Base-by-base conservation (phyloP, 805 yeast species). In the Teunomyces atbi region DNA sequence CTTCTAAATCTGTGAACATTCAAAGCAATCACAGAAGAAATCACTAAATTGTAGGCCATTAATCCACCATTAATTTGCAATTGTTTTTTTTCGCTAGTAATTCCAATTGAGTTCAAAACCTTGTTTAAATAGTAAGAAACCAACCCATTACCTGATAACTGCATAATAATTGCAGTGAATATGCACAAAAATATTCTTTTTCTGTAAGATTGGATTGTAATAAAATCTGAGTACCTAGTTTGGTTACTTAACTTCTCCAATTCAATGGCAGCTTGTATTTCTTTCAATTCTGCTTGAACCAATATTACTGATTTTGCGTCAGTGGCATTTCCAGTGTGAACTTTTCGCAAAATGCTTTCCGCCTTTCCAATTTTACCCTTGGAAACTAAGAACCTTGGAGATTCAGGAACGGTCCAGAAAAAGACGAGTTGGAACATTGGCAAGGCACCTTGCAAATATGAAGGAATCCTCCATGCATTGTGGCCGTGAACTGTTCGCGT, bases 391-490 rank as follows among this genome's bases (percentile, higher is more conserved):
- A 51, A 65, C 45, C 69, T 53, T 36, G 70, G 70, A 20, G 69
- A 59, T 50, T 66, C 71, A 18, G 83, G 82, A 45, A 74, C 65
- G 33, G 44, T 52, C 62, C 60, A 70, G 41, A 73, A 48, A 26
- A 69, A 55, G 3, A 50, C 3, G 5, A 68, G 19, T 54, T 77
- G 81, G 26, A 74, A 15, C 3, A 71, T 15, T 2, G 84, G 82
- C 50, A 75, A 63, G 16, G 67, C 56, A 37, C 74, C 79, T 61
- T 81, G 84, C 35, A 80, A 48, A 42, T 69, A 69, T 12, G 81
- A 68, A 32, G 85, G 84, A 45, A 79, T 64, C 62, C 81, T 76
- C 83, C 84, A 80, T 21, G 73, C 64, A 69, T 73, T 71, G 33
- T 63, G 56, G 36, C 37, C 52, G 5, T 39, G 46, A n/a, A 67